phyloP scores from a whole-genome alignment of 73 alveolate genomes.

The Stentor coeruleus region DNA sequence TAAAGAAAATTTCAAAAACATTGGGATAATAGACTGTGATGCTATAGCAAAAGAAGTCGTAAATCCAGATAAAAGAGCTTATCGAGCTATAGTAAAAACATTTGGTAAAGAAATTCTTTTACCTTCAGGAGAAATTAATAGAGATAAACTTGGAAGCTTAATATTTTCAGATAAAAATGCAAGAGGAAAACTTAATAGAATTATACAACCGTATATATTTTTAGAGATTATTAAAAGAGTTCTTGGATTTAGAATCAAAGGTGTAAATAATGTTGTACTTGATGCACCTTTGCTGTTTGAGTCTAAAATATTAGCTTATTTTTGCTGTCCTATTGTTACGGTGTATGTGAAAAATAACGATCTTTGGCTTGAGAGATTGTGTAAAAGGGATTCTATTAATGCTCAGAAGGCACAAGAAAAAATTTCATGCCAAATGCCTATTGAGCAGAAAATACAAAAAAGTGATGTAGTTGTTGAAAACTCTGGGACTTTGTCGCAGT shows the following conservation, averaged over 20 bases:
- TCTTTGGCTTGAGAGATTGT: conserved; percentile 42
- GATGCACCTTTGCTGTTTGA: conserved; percentile 89
- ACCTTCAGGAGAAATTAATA: conserved; percentile 57
- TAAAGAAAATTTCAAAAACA: conserved; percentile 16
- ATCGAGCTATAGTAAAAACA: conserved; percentile 31
- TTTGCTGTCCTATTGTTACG: conserved; percentile 76
- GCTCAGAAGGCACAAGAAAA: conserved; percentile 60
- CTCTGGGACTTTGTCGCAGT: conserved; percentile 50
- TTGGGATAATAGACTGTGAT: conserved; percentile 72
- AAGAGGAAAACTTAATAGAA: conserved; percentile 42
- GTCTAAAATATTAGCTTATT: conserved; percentile 55
- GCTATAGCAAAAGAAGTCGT: conserved; percentile 69
- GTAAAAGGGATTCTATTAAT: conserved; percentile 43
- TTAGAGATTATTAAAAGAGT: conserved; percentile 47
- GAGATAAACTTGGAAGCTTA: conserved; percentile 60
- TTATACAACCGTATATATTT: conserved; percentile 60
- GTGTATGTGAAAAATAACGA: conserved; percentile 53
- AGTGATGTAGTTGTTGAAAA: conserved; percentile 68
- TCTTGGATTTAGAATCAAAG: conserved; percentile 43
- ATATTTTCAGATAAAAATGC: conserved; percentile 50
- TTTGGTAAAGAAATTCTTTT: conserved; percentile 62
- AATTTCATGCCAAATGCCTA: conserved; percentile 67
- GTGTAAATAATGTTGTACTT: conserved; percentile 42
- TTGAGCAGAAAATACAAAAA: conserved; percentile 53
- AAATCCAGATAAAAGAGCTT: conserved; percentile 49